Percentiles rank a stretch among this genome's conserved stretches.
phyloP scores from a whole-genome alignment of 352 stramenopile genomes.

The Phytopythium cucurbitacearum region DNA sequence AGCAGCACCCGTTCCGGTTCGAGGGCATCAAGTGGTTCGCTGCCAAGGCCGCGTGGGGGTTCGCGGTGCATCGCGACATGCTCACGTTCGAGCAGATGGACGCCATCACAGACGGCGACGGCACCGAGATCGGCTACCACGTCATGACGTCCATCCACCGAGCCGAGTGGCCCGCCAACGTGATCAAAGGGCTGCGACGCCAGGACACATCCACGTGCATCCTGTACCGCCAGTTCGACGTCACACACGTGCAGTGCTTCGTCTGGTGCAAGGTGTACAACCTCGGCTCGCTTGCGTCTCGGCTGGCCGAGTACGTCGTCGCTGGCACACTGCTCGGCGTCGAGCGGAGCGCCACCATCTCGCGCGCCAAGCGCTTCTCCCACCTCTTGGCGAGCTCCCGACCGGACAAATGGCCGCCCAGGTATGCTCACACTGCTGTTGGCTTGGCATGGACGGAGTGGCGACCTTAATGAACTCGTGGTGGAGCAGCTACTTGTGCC shows the following conservation, averaged over 20 bases:
- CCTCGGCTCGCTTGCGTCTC: slow-evolving; percentile 21
- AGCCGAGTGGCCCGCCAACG: slow-evolving; percentile 33
- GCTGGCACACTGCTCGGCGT: slow-evolving; percentile 32
- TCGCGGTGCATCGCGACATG: slow-evolving; percentile 26
- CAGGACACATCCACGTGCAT: slow-evolving; percentile 32
- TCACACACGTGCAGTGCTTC: slow-evolving; percentile 30
- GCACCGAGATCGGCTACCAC: slow-evolving; percentile 37
- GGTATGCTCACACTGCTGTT: slow-evolving; percentile 9
- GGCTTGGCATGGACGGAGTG: slow-evolving; percentile 1
- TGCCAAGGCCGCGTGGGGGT: slow-evolving; percentile 17
- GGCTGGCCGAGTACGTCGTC: slow-evolving; percentile 26
- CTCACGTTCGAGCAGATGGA: slow-evolving; percentile 46
- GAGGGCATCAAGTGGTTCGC: slow-evolving; percentile 51
- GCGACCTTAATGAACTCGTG: background rate
- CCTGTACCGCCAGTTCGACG: slow-evolving; percentile 21
- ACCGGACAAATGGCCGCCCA: slow-evolving; percentile 19
- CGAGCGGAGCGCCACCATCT: slow-evolving; percentile 13
- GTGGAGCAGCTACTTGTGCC: slow-evolving; percentile 18
- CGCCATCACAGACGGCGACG: slow-evolving; percentile 16
- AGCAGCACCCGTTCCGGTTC: slow-evolving; percentile 31
- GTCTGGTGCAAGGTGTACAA: slow-evolving; percentile 31
- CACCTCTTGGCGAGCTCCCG: slow-evolving; percentile 15
- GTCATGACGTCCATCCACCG: slow-evolving; percentile 38
- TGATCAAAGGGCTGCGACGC: slow-evolving; percentile 27
- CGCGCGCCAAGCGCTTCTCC: slow-evolving; percentile 26